Evolutionary conservation across 2,329 filamentous ascomycete species (phyloP).

Genomic region (Ceratocystis destructans): DNA sequence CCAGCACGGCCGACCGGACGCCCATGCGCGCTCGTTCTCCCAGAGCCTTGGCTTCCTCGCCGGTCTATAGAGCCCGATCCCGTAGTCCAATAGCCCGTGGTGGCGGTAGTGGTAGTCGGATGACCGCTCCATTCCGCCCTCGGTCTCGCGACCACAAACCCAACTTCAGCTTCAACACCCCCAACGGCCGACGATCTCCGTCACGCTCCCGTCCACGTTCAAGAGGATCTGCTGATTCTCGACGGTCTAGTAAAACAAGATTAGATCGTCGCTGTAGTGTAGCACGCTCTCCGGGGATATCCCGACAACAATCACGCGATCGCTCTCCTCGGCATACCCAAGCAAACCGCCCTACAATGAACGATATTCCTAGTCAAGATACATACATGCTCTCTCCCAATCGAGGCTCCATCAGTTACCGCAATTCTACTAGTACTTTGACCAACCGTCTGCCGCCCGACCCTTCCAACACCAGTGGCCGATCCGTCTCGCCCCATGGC

Average conservation of each 20-base stretch:
- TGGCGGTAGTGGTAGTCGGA: conserved; percentile 2
- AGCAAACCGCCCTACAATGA: conserved; percentile 7
- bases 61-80: conserved; percentile 10
- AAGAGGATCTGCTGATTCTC: conserved; percentile 40
- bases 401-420: conserved; percentile 22
- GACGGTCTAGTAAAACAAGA: conserved; percentile 33
- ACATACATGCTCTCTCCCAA: conserved; percentile 8
- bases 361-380: conserved; percentile 5
- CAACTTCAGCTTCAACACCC: conserved; percentile 1
- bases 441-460: conserved; percentile 26
- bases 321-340: conserved; percentile 26
- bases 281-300: neutral
- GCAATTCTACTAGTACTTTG: conserved; percentile 26
- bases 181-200: conserved; percentile 7
- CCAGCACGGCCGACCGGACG: conserved; percentile 23
- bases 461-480: conserved; percentile 24
- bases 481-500: conserved; percentile 23
- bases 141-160: conserved; percentile 8
- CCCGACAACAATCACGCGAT: conserved; percentile 31
- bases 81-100: conserved; percentile 16
- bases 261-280: conserved; percentile 26
- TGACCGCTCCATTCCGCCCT: conserved; percentile 15
- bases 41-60: neutral
- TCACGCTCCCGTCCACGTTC: conserved; percentile 29
- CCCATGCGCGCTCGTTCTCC: conserved; percentile 13